Conservation (phyloP, 768 basidiomycete genomes). For the Xerocomus brunneocitrinus region DNA sequence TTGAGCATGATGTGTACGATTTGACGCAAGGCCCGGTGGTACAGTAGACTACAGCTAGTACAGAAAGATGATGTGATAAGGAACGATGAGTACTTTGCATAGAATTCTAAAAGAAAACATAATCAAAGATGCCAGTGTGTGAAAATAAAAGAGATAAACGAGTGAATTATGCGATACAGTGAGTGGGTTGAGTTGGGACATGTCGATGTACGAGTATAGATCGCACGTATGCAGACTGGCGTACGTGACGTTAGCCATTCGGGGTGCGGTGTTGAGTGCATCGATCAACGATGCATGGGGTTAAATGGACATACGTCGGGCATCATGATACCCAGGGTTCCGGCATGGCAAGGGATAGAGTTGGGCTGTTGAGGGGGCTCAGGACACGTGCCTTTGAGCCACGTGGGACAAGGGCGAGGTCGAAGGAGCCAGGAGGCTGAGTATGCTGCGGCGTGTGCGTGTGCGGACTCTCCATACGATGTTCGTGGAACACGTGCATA, state of each 20-base stretch:
- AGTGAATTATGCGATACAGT: conserved; percentile 9
- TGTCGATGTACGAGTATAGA: conserved; percentile 2
- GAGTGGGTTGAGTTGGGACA: not conserved
- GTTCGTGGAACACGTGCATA: conserved; percentile 4
- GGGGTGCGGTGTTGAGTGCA: not conserved
- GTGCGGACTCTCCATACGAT: conserved; percentile 1
- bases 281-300: conserved; percentile 12
- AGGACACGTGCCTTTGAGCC: conserved; percentile 1
- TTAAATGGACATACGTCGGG: not conserved
- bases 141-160: not conserved
- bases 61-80: not conserved
- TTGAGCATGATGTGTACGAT: not conserved
- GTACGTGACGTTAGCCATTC: not conserved
- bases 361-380: conserved; percentile 13
- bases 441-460: not conserved
- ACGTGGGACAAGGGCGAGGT: not conserved
- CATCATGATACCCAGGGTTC: conserved; percentile 21
- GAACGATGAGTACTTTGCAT: not conserved
- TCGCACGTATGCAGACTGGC: not conserved
- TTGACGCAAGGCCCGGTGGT: not conserved
- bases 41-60: not conserved
- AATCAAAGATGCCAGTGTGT: not conserved
- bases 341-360: conserved; percentile 15
- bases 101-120: not conserved
- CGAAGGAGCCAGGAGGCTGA: not conserved